A percentile compares a stretch with the other conserved stretches of the same genome.
Conservation (phyloP, 495 filamentous ascomycete genomes). For the Penicillium coprophilum region DNA sequence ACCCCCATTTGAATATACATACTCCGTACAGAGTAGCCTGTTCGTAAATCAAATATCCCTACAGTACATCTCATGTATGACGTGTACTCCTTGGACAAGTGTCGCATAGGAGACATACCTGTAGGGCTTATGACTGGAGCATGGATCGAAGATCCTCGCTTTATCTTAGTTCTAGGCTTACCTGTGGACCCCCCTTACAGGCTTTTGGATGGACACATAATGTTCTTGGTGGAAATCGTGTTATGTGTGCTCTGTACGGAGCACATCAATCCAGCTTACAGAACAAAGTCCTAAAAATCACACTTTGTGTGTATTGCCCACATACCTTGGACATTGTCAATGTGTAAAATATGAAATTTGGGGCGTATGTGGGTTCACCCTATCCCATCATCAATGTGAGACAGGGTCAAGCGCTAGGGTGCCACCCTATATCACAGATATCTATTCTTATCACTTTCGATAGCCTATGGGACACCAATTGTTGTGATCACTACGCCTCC, state of each 20-base stretch:
- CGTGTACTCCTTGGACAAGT: conserved; percentile 7
- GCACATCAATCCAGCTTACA: conserved; percentile 2
- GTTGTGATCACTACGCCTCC: conserved; percentile 3
- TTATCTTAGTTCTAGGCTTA: conserved; percentile 6
- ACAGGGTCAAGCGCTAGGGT: conserved; percentile 6
- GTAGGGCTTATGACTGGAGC: conserved; percentile 1
- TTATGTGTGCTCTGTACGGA: not conserved
- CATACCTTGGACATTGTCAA: not conserved
- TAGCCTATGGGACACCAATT: not conserved
- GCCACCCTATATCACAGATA: conserved; percentile 2
- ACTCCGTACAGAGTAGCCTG: too few relatives aligned
- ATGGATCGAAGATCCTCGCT: conserved; percentile 10
- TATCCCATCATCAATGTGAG: conserved; percentile 10
- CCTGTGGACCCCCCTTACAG: conserved; percentile 9
- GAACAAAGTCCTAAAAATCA: not conserved
- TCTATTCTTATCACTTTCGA: conserved; percentile 3
- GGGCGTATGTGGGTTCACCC: conserved; percentile 1
- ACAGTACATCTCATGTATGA: not conserved
- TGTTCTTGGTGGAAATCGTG: conserved; percentile 1
- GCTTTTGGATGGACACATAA: conserved; percentile 8
- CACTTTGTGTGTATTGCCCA: not conserved
- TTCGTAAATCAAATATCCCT: not conserved
- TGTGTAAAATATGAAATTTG: not conserved
- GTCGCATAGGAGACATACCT: too few relatives aligned
- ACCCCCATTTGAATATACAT: not conserved